phyloP scores from a whole-genome alignment of 2,329 filamentous ascomycete species.

The Cordyceps cateniannulata region DNA sequence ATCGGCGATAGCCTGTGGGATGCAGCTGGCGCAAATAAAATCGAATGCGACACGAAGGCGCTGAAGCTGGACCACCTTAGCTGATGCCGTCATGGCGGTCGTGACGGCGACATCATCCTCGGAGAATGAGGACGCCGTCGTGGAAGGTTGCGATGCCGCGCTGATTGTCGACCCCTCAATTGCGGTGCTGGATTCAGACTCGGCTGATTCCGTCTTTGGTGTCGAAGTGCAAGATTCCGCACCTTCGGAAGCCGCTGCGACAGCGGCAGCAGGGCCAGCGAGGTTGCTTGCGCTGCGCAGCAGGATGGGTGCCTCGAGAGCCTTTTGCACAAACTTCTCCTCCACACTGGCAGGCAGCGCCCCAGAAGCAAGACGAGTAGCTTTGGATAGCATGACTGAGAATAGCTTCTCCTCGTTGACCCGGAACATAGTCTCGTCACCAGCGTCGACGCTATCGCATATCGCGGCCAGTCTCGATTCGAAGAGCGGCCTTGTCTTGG shows the following conservation, averaged over 20 bases:
- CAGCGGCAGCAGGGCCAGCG: not conserved
- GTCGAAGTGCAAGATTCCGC: slow-evolving; percentile 23
- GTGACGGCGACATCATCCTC: slow-evolving; percentile 30
- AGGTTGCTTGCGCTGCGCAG: slow-evolving; percentile 46
- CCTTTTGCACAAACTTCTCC: slow-evolving; percentile 71
- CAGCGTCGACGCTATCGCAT: slow-evolving; percentile 78
- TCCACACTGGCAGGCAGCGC: slow-evolving; percentile 77
- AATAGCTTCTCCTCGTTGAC: slow-evolving; percentile 67
- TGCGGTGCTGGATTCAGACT: slow-evolving; percentile 36
- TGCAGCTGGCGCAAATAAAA: slow-evolving; percentile 58
- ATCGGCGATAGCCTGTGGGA: slow-evolving; percentile 38
- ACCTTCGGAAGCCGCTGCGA: not conserved
- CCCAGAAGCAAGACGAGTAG: slow-evolving; percentile 55
- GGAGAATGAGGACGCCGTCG: slow-evolving; percentile 38
- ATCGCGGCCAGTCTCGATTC: slow-evolving; percentile 61
- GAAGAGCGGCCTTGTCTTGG: slow-evolving; percentile 43
- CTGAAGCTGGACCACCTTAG: slow-evolving; percentile 51
- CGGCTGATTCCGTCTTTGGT: slow-evolving; percentile 25
- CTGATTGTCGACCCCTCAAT: slow-evolving; percentile 30
- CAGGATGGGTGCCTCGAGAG: slow-evolving; percentile 69
- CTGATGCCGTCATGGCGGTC: slow-evolving; percentile 39
- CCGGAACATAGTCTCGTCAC: slow-evolving; percentile 79
- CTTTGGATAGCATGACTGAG: slow-evolving; percentile 61
- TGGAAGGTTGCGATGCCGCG: slow-evolving; percentile 35
- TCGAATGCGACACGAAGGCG: slow-evolving; percentile 57